phyloP scores from a whole-genome alignment of 306 rosid genomes.

The Luffa acutangula region DNA sequence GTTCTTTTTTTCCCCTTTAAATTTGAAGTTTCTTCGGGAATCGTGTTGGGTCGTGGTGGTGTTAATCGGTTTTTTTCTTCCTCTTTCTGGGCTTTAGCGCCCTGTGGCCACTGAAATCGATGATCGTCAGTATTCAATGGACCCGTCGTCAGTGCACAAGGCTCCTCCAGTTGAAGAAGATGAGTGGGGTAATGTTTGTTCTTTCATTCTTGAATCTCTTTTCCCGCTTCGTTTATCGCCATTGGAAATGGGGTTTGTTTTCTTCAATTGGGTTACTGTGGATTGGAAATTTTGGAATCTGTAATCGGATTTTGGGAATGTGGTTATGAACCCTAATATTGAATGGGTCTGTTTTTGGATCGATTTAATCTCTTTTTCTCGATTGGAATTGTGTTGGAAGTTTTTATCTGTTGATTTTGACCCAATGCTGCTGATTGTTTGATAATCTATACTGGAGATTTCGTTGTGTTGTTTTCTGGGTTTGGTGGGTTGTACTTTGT shows the following conservation, averaged over 20 bases:
- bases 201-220: neutral
- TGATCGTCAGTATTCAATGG: constrained; percentile 74
- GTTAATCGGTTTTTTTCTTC: constrained; percentile 6
- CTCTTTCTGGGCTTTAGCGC: constrained; percentile 54
- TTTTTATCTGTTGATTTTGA: neutral
- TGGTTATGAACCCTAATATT: neutral
- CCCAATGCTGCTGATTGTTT: neutral
- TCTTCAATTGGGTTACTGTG: neutral
- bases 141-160: constrained; percentile 49
- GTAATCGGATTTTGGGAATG: neutral
- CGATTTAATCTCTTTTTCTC: neutral
- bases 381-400: neutral
- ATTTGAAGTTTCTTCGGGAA: neutral
- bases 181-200: constrained; percentile 65
- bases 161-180: constrained; percentile 48
- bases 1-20: neutral
- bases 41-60: constrained; percentile 10
- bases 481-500: neutral
- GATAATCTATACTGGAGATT: neutral
- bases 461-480: neutral
- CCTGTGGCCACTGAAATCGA: constrained; percentile 58
- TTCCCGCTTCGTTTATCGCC: neutral
- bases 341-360: neutral
- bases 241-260: neutral
- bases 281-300: neutral